Evolutionary conservation across 1,139 yeast genomes (phyloP), one percentile per base, ranked within the genome.

Genomic region (Debaryomyces coudertii): DNA sequence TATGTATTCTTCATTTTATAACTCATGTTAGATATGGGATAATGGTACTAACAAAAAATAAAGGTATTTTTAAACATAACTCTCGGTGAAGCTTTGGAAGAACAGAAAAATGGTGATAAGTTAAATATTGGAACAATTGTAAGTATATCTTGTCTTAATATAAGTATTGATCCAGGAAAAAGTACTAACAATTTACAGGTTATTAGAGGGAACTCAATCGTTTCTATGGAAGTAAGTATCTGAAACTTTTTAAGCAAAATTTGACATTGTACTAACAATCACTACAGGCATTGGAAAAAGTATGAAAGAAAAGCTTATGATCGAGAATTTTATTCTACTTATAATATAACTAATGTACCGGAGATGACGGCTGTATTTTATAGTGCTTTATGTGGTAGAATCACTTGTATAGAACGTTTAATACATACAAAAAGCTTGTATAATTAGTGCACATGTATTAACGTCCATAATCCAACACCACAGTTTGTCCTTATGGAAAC

Each of bases 41-140:
- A 27, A 24, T n/a, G 27, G 35, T 53, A 55, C 58, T 63, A 63
- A 63, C 64, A 51, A 22, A 12, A 2, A 20, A 20, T 44, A 12
- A 22, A 76, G 80, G 69, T 81, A 9, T 88, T 87, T 60, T 65
- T 88, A 57, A 89, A 88, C 60, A 69, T 88, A 28, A 90, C 90
- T 1, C 62, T 88, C 28, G 88, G 83, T 38, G 88, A 86, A 44
- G 90, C 93, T 1, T 73, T 83, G 20, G 95, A 87, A 60, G 85
- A 78, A 51, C 71, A 67, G 50, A 52, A 63, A 11, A 68, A 73
- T 45, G 84, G 82, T 7, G 82, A 80, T 12, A 76, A 71, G 53
- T 66, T 72, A 42, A 74, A 72, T 56, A 74, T 82, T 47, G 93
- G 87, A 7, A 79, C 82, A 11, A 71, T 76, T n/a, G 78, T 71